Percentiles rank a stretch among this genome's conserved stretches.
These are phyloP conservation scores for Phytopythium delawarense DNA, from an alignment of 352 stramenopile genomes.

Conservation along the genomic window DNA sequence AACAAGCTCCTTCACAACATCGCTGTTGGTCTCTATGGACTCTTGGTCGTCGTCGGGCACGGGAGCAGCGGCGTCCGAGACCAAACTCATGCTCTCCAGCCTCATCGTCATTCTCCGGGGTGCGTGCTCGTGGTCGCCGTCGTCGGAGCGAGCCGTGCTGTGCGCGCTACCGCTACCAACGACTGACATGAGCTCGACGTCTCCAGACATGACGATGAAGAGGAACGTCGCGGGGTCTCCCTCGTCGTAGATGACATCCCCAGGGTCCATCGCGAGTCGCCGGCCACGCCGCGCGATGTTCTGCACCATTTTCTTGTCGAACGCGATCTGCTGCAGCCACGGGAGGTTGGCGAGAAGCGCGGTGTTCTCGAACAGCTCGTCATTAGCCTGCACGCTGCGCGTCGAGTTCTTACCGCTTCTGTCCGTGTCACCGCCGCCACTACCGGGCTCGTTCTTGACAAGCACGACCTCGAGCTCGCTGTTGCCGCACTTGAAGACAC, in stretches of 20 bases:
- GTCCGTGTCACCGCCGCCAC: constrained; percentile 7
- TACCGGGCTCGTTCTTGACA: constrained; percentile 28
- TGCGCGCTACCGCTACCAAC: not conserved
- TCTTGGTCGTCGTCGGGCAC: not conserved
- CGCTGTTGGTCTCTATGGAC: not conserved
- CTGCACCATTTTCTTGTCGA: constrained; percentile 37
- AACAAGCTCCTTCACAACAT: constrained; percentile 31
- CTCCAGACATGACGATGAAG: constrained; percentile 57
- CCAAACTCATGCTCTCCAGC: constrained; percentile 1
- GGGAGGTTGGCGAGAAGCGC: constrained; percentile 41
- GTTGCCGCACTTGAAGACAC: constrained; percentile 56
- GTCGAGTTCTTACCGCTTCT: not conserved
- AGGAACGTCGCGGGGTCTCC: constrained; percentile 55
- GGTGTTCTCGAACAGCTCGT: constrained; percentile 42
- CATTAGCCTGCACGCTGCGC: not conserved
- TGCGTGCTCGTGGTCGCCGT: not conserved
- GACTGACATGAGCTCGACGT: constrained; percentile 29
- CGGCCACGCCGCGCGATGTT: constrained; percentile 45
- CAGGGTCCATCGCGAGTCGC: constrained; percentile 31
- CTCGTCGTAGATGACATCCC: constrained; percentile 55
- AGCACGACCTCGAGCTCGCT: constrained; percentile 61
- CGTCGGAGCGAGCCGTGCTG: not conserved
- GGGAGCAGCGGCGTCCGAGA: not conserved
- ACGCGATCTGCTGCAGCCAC: constrained; percentile 57
- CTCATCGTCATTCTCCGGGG: not conserved